phyloP scores from a whole-genome alignment of 2,329 filamentous ascomycete genomes.

The Stachybotrys chartarum region DNA sequence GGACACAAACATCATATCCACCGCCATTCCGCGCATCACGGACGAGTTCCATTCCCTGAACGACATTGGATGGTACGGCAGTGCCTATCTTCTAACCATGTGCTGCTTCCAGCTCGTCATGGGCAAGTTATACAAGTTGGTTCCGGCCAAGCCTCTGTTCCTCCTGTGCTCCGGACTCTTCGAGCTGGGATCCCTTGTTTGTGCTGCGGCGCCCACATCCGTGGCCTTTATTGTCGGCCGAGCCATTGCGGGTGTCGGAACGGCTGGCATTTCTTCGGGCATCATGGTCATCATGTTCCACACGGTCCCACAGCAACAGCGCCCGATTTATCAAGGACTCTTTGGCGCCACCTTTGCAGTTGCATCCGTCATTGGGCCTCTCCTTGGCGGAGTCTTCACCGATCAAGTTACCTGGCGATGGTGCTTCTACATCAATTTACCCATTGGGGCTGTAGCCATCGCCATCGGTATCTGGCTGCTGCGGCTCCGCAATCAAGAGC shows the following conservation, averaged over 20 bases:
- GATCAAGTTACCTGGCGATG: constrained; percentile 23
- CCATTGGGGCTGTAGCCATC: constrained; percentile 22
- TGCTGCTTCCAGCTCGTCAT: constrained; percentile 27
- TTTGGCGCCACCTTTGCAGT: constrained; percentile 34
- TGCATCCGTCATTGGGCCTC: constrained; percentile 19
- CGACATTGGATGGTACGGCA: constrained; percentile 22
- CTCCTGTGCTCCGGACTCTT: constrained; percentile 16
- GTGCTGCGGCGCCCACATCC: constrained; percentile 26
- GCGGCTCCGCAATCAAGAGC: too few species aligned
- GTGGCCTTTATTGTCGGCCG: constrained; percentile 42
- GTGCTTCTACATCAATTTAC: constrained; percentile 29
- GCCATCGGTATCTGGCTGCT: not conserved
- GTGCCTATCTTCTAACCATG: constrained; percentile 30
- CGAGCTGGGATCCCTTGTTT: constrained; percentile 22
- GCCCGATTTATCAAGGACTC: constrained; percentile 15
- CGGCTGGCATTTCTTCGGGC: constrained; percentile 46
- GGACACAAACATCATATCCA: constrained; percentile 31
- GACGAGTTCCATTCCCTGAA: constrained; percentile 19
- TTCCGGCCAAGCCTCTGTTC: constrained; percentile 17
- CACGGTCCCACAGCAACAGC: constrained; percentile 29
- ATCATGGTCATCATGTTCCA: constrained; percentile 16
- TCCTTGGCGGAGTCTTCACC: constrained; percentile 20
- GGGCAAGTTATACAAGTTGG: constrained; percentile 37
- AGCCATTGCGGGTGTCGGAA: constrained; percentile 41
- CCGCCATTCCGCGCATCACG: constrained; percentile 23